phyloP scores from a whole-genome alignment of 495 filamentous ascomycete species.

The Penicillium salamii region DNA sequence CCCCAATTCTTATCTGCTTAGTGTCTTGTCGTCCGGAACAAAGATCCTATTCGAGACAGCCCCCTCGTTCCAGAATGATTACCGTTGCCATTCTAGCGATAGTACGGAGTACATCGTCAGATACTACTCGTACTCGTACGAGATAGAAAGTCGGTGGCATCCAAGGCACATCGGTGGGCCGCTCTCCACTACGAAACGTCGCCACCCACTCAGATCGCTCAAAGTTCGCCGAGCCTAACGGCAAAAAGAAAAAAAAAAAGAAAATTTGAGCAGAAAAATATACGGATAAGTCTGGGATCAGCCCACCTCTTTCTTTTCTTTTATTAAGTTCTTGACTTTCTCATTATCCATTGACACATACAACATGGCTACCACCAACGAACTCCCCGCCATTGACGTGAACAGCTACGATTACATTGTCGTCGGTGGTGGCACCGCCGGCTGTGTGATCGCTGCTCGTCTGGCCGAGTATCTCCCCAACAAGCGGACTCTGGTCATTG shows the following conservation, averaged over 20 bases:
- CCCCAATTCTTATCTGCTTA: no score
- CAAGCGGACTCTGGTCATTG: slow-evolving; percentile 62
- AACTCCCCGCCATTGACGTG: slow-evolving; percentile 55
- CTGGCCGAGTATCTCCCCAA: slow-evolving; percentile 65
- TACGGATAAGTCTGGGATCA: no score
- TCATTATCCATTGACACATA: slow-evolving; percentile 3
- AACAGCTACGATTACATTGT: slow-evolving; percentile 82
- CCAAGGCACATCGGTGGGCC: no score
- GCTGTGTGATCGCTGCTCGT: slow-evolving; percentile 76
- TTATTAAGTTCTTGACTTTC: background rate
- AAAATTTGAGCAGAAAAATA: background rate
- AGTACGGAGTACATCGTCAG: no score
- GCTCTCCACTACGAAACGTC: slow-evolving; percentile 1
- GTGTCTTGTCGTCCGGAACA: no score
- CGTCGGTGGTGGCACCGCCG: slow-evolving; percentile 83
- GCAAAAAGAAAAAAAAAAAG: background rate
- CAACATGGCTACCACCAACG: slow-evolving; percentile 58
- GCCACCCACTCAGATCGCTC: slow-evolving; percentile 7
- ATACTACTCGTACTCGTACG: no score
- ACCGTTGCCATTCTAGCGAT: no score
- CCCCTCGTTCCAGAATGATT: no score
- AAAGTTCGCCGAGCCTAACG: slow-evolving; percentile 6
- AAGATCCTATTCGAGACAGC: no score
- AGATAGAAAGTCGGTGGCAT: background rate
- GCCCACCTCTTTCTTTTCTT: background rate